Conservation (phyloP, 495 filamentous ascomycete species). For the Melanomma pulvis-pyrius region DNA sequence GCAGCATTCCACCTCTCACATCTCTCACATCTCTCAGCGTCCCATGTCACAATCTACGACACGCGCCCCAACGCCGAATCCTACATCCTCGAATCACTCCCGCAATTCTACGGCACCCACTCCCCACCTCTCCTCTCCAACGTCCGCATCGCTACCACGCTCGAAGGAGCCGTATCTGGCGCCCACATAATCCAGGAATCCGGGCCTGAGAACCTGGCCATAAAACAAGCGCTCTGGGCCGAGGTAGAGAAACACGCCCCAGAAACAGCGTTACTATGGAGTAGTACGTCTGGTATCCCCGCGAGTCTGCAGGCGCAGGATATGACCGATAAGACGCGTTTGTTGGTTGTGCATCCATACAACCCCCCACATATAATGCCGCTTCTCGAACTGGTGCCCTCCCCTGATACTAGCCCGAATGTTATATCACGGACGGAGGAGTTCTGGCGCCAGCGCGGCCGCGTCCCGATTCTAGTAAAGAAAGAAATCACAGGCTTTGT, state of each 20-base stretch:
- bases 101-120: conserved; percentile 38
- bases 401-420: conserved; percentile 45
- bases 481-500: conserved; percentile 54
- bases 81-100: conserved; percentile 51
- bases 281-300: conserved; percentile 60
- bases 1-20: conserved; percentile 58
- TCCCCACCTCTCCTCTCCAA: conserved; percentile 38
- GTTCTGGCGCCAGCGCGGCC: conserved; percentile 54
- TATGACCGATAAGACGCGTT: conserved; percentile 50
- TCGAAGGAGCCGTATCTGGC: conserved; percentile 50
- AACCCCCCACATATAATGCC: conserved; percentile 69
- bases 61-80: conserved; percentile 55
- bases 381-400: conserved; percentile 62
- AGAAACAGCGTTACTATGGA: conserved; percentile 55
- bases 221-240: conserved; percentile 58
- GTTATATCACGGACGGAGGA: conserved; percentile 50
- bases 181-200: conserved; percentile 62
- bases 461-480: conserved; percentile 56
- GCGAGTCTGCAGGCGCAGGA: conserved; percentile 50
- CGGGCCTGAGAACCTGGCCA: conserved; percentile 56
- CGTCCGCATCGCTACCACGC: conserved; percentile 45
- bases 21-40: conserved; percentile 40
- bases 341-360: conserved; percentile 64
- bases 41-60: conserved; percentile 56
- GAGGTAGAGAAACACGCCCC: conserved; percentile 50